These are phyloP conservation scores for Backusella mclennaniae DNA, from an alignment of 192 early-diverging fungal genomes.

Conservation along the genomic window DNA sequence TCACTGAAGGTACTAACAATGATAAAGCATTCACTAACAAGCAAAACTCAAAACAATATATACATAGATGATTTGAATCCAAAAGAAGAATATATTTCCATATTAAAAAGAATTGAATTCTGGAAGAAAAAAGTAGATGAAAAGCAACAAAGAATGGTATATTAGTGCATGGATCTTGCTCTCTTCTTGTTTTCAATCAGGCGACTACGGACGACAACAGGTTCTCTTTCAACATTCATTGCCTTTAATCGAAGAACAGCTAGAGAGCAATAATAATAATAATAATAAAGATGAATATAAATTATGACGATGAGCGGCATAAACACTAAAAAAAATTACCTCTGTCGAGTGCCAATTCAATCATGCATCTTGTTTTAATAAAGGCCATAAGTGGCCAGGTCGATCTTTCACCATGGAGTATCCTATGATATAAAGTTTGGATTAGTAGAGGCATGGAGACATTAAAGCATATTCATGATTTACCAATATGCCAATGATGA, in stretches of 20 bases:
- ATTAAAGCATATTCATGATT: not conserved
- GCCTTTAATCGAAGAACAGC: conserved; percentile 22
- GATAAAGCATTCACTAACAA: not conserved
- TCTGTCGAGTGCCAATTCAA: conserved; percentile 69
- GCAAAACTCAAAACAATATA: too few species aligned
- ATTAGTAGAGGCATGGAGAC: too few species aligned
- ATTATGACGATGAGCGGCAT: not conserved
- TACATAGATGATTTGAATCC: not conserved
- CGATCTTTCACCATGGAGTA: conserved; percentile 74
- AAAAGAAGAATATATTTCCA: not conserved
- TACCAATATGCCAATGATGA: conserved; percentile 51
- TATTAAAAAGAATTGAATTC: not conserved
- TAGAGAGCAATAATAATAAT: not conserved
- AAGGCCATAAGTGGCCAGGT: conserved; percentile 76
- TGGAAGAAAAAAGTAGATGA: not conserved
- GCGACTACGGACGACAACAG: conserved; percentile 13
- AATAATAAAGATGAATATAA: not conserved
- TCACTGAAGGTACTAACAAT: not conserved
- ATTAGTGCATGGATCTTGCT: conserved; percentile 26
- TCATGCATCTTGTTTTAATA: conserved; percentile 63
- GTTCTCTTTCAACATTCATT: conserved; percentile 11
- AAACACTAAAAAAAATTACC: conserved; percentile 12
- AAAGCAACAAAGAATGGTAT: not conserved
- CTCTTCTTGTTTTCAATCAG: conserved; percentile 17
- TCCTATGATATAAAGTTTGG: conserved; percentile 41